These are phyloP conservation scores for Termitomyces sp. DNA, from an alignment of 768 basidiomycete species.

Conservation along the genomic window DNA sequence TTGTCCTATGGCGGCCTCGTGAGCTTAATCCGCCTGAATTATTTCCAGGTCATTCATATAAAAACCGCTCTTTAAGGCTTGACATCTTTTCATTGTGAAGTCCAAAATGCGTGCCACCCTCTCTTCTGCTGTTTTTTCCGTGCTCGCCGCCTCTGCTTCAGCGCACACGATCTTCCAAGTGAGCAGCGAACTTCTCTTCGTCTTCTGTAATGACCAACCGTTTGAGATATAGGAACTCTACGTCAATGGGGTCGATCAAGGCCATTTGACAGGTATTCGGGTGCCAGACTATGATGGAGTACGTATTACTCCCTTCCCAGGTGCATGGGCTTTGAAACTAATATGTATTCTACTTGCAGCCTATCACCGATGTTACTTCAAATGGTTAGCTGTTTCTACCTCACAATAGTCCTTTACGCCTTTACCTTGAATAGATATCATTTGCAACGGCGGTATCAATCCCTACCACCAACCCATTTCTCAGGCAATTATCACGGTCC, in stretches of 20 bases:
- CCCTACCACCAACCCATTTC: constrained; percentile 45
- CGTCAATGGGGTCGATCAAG: constrained; percentile 45
- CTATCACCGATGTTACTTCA: constrained; percentile 50
- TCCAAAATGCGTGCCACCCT: constrained; percentile 2
- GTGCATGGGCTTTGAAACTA: neutral
- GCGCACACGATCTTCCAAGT: constrained; percentile 53
- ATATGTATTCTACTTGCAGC: constrained; percentile 23
- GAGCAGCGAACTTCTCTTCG: neutral
- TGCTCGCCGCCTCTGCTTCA: constrained; percentile 21
- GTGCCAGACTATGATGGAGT: constrained; percentile 38
- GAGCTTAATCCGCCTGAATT: neutral
- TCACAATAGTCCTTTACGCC: neutral
- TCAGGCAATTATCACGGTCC: constrained; percentile 35
- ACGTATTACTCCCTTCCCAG: neutral
- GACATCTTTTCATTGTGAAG: neutral
- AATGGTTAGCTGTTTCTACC: constrained; percentile 22
- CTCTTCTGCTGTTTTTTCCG: constrained; percentile 8
- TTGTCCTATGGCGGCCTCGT: neutral
- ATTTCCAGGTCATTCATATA: neutral
- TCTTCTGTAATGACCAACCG: neutral
- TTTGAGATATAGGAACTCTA: constrained; percentile 30
- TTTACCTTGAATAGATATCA: constrained; percentile 21
- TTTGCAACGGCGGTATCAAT: constrained; percentile 58
- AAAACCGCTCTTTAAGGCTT: neutral
- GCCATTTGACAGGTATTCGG: constrained; percentile 35